Evolutionary conservation across 148 eudicot genomes (phyloP).

Genomic region (Rhododendron vialii): DNA sequence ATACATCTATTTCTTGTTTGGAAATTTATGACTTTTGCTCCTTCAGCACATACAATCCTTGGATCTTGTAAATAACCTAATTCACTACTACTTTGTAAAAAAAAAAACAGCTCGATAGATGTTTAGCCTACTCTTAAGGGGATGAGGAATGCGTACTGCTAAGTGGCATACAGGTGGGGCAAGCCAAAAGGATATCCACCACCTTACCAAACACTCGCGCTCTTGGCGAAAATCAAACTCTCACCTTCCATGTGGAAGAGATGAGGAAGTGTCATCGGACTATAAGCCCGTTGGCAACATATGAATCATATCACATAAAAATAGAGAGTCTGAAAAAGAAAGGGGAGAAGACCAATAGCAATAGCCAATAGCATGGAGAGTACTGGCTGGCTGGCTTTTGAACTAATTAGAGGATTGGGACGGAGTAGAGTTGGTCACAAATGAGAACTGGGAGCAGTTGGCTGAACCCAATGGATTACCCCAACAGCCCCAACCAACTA

Average conservation of each 20-base stretch:
- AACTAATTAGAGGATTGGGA: neutral
- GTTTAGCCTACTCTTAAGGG: too few relatives aligned
- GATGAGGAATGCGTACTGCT: too few relatives aligned
- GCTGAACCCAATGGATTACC: neutral
- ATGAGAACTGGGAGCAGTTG: slow-evolving; percentile 19
- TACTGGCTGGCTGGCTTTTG: neutral
- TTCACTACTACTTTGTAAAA: neutral
- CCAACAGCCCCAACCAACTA: slow-evolving; percentile 9
- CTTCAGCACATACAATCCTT: neutral
- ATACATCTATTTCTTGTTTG: neutral
- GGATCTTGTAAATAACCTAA: neutral
- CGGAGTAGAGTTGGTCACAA: neutral
- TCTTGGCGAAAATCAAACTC: too few relatives aligned
- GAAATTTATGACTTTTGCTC: neutral
- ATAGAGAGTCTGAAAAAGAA: neutral
- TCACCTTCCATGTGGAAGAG: neutral
- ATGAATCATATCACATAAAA: too few relatives aligned
- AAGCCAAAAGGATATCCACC: too few relatives aligned
- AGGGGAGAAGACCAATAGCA: neutral
- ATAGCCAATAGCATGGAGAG: neutral
- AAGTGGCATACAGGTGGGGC: too few relatives aligned
- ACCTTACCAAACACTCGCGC: too few relatives aligned
- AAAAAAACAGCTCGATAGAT: too few relatives aligned
- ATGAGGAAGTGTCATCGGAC: too few relatives aligned
- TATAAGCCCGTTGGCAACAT: too few relatives aligned